Percentiles rank a stretch among this genome's conserved stretches.
Evolutionary conservation across 78 protist genomes (phyloP).

Genomic region (Chrysochromulina tobinii): DNA sequence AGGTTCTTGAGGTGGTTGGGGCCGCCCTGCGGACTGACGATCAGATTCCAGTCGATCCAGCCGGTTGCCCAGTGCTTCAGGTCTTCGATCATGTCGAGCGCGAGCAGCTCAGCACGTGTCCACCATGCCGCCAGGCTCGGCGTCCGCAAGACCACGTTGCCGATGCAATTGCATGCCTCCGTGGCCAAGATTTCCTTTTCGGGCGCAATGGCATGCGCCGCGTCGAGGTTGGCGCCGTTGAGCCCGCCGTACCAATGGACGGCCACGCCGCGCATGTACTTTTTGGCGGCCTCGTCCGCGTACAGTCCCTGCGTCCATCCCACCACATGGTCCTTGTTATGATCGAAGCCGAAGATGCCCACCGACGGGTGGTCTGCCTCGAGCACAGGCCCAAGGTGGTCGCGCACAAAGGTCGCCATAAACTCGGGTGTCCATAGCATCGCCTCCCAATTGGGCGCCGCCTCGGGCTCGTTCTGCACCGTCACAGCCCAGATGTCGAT

Average conservation of each 20-base stretch:
- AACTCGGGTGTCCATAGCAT: background rate
- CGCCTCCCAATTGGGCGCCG: conserved; percentile 14
- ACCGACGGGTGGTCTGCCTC: conserved; percentile 39
- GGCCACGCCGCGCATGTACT: conserved; percentile 38
- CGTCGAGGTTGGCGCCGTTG: conserved; percentile 1
- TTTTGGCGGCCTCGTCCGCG: background rate
- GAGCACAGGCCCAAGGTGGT: conserved; percentile 29
- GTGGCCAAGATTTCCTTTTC: conserved; percentile 29
- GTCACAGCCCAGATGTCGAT: conserved; percentile 30
- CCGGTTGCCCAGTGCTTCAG: conserved; percentile 13
- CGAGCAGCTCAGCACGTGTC: conserved; percentile 8
- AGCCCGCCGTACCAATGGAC: conserved; percentile 53
- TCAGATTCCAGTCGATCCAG: conserved; percentile 58
- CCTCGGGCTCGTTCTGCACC: conserved; percentile 40
- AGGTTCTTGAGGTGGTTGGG: conserved; percentile 43
- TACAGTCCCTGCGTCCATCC: background rate
- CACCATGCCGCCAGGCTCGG: background rate
- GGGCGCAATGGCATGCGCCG: background rate
- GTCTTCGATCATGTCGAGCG: conserved; percentile 48
- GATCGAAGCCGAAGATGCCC: conserved; percentile 44
- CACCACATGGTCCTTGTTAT: conserved; percentile 41
- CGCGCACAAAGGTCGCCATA: background rate
- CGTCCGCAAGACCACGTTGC: background rate
- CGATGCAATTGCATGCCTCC: conserved; percentile 48
- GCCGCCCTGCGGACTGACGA: conserved; percentile 30